Evolutionary conservation across 2,329 filamentous ascomycete species (phyloP).

Genomic region (Pseudogymnoascus sp.): DNA sequence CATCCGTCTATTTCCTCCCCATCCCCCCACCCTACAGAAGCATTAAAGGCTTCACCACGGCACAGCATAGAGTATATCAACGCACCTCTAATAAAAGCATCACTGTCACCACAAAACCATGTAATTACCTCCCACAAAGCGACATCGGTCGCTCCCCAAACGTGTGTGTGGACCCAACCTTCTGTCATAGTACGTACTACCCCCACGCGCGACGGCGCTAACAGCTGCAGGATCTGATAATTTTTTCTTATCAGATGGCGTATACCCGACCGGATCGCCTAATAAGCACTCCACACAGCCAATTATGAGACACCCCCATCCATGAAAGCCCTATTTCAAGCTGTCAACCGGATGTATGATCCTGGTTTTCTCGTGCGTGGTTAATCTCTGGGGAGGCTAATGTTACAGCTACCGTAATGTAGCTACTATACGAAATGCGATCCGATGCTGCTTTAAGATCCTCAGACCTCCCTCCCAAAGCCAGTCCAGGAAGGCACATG

Average conservation of each 20-base stretch:
- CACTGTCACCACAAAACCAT: background rate
- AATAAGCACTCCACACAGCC: background rate
- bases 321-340: background rate
- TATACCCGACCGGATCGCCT: background rate
- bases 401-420: background rate
- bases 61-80: background rate
- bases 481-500: background rate
- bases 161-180: background rate
- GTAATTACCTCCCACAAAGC: background rate
- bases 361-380: background rate
- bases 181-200: background rate
- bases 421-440: background rate
- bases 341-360: background rate
- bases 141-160: background rate
- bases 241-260: slow-evolving; percentile 6
- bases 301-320: background rate
- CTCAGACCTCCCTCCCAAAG: background rate
- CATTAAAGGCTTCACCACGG: background rate
- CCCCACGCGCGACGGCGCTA: background rate
- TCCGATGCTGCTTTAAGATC: background rate
- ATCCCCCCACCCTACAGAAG: background rate
- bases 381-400: background rate
- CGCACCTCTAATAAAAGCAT: background rate
- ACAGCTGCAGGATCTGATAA: slow-evolving; percentile 5
- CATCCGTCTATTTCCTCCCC: background rate